These are phyloP conservation scores for Prunus mira DNA, from an alignment of 306 rosid species.

Conservation along the genomic window DNA sequence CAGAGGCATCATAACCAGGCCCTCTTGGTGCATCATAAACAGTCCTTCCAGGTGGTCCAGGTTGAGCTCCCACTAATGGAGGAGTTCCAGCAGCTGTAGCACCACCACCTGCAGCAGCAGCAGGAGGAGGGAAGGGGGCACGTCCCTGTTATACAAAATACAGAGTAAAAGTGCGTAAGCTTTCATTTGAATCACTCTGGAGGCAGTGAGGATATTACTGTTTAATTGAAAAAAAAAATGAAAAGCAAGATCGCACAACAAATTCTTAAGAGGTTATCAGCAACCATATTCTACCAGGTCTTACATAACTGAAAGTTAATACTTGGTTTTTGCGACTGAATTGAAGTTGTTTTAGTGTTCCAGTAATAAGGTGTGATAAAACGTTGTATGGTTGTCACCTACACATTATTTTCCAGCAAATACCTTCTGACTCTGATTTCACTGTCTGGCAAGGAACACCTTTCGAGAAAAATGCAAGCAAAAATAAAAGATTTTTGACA, in stretches of 20 bases:
- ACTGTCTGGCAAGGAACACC: not conserved
- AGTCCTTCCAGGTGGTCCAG: constrained; percentile 42
- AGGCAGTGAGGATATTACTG: not conserved
- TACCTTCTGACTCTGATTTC: not conserved
- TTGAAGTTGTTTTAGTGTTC: not conserved
- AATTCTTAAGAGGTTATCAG: not conserved
- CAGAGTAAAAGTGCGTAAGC: not conserved
- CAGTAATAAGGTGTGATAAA: not conserved
- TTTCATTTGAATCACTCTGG: not conserved
- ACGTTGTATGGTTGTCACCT: not conserved
- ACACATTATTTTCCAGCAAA: not conserved
- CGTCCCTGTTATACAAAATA: constrained; percentile 56
- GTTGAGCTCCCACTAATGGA: constrained; percentile 51
- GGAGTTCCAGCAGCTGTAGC: constrained; percentile 31
- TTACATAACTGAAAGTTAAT: not conserved
- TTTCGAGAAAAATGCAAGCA: not conserved
- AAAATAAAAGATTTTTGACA: not conserved
- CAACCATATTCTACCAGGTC: not conserved
- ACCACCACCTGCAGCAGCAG: constrained; percentile 15
- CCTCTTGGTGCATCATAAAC: constrained; percentile 21
- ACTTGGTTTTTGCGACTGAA: not conserved
- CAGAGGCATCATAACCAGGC: too few species aligned
- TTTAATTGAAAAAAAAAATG: not conserved
- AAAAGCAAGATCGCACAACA: not conserved
- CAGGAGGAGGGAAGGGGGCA: constrained; percentile 35